phyloP scores from a whole-genome alignment of 2,329 filamentous ascomycete species.

The Colletotrichum paranaense region DNA sequence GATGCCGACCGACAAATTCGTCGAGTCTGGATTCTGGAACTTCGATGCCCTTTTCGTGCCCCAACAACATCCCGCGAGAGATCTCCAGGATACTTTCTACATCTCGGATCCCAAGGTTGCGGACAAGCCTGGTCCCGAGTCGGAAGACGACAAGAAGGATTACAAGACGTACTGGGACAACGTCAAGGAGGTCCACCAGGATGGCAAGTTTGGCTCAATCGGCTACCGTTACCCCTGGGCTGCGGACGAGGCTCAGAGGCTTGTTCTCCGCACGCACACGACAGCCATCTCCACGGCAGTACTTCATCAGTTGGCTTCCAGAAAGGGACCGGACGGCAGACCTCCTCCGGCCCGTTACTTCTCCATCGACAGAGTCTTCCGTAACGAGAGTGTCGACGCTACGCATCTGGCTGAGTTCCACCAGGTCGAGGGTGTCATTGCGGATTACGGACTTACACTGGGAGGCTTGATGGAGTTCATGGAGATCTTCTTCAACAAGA shows the following conservation, averaged over 20 bases:
- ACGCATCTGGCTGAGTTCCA: conserved; percentile 99
- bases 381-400: conserved; percentile 96
- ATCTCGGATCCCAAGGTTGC: conserved; percentile 88
- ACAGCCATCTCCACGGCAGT: conserved; percentile 92
- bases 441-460: conserved; percentile 92
- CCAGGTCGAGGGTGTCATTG: conserved; percentile 98
- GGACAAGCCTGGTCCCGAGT: conserved; percentile 71
- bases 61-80: conserved; percentile 91
- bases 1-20: conserved; percentile 94
- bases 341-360: conserved; percentile 88
- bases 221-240: conserved; percentile 97
- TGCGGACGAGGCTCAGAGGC: conserved; percentile 83
- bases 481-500: conserved; percentile 95
- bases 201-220: conserved; percentile 92
- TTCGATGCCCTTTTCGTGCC: conserved; percentile 37
- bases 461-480: conserved; percentile 94
- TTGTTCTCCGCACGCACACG: conserved; percentile 96
- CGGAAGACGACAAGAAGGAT: conserved; percentile 69
- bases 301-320: conserved; percentile 87
- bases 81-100: conserved; percentile 98
- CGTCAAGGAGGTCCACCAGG: conserved; percentile 86
- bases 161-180: conserved; percentile 92
- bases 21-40: conserved; percentile 95
- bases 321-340: conserved; percentile 78
- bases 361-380: conserved; percentile 98